Evolutionary conservation across 129 eudicot species (phyloP), one percentile per base, ranked within the genome.

Genomic region (Arctium minus): DNA sequence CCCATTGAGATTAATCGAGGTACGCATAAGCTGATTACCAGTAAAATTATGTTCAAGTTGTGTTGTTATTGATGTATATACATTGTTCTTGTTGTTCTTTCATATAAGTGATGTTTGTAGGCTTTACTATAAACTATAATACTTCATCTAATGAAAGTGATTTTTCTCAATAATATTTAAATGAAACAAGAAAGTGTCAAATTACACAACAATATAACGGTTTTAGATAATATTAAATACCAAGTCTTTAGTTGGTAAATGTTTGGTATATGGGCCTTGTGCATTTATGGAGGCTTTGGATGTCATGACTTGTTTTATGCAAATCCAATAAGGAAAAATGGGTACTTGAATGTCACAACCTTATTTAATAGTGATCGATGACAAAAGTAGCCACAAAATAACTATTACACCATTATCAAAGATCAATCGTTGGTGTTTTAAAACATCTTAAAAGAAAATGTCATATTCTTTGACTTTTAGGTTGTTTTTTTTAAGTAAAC

Each of bases 231-330:
- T 15, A 0, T 53, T 17, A n/a, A 15, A 5, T 1, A 4, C 65
- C 2, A 12, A 53, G 65, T 4, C 17, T 64, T 64, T 13, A 3
- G 6, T 13, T 64, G 8, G 32, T 22, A 22, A 22, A 22, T 22
- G 27, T 22, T 64, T 27, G 32, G 12, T 64, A 18, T 18, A 2
- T 64, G 68, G 42, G 65, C 31, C 27, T 22, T 17, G 70, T 69
- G 69, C 76, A 70, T 17, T 70, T 33, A 40, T 27, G 82, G 74
- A 60, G 75, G 42, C 72, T 7, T 78, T 78, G 60, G 37, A 5
- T 15, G 35, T 15, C 46, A 42, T 44, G n/a, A 70, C 65, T 15
- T 56, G 67, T n/a, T 60, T 15, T 60, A 60, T 60, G 8, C 3
- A 60, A 60, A 9, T n/a, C 29, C 9, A 60, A 1, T 60, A n/a